These are phyloP conservation scores for Adansonia rubrostipa DNA, from an alignment of 441 rosid genomes.

Conservation along the genomic window DNA sequence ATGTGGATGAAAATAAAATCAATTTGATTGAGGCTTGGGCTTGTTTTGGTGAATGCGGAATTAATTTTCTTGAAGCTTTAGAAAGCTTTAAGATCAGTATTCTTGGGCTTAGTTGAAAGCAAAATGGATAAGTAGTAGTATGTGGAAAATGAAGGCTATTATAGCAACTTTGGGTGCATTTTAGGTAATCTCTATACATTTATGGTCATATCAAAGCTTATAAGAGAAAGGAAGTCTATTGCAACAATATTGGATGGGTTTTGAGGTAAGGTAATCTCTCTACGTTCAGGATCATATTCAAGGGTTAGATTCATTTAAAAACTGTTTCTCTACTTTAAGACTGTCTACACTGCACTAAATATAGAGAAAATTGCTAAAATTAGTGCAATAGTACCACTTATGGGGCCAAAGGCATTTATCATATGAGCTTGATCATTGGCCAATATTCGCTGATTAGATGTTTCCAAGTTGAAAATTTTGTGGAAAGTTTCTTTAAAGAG, in stretches of 20 bases:
- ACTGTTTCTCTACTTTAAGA: too few species aligned
- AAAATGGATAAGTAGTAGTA: too few species aligned
- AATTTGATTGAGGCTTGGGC: constrained; percentile 13
- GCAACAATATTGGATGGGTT: neutral
- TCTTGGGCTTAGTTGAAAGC: neutral
- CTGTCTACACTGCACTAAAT: too few species aligned
- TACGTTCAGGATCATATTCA: neutral
- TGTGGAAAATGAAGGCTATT: neutral
- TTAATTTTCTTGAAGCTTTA: neutral
- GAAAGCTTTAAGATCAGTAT: constrained; percentile 9
- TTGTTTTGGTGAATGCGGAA: constrained; percentile 17
- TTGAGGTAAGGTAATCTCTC: too few species aligned
- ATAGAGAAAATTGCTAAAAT: too few species aligned
- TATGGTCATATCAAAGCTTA: constrained; percentile 6
- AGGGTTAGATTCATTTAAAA: constrained; percentile 1
- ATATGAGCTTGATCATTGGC: neutral
- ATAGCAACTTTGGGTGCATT: neutral
- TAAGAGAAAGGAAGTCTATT: constrained; percentile 3
- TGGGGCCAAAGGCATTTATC: constrained; percentile 13
- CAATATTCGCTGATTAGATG: constrained; percentile 14
- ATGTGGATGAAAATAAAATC: neutral
- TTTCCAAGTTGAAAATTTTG: constrained; percentile 17
- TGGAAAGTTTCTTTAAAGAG: constrained; percentile 15
- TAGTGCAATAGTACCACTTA: neutral
- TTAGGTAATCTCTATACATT: neutral